Base-by-base conservation (phyloP, 75 land plant genomes). In the Cryptomeria japonica region DNA sequence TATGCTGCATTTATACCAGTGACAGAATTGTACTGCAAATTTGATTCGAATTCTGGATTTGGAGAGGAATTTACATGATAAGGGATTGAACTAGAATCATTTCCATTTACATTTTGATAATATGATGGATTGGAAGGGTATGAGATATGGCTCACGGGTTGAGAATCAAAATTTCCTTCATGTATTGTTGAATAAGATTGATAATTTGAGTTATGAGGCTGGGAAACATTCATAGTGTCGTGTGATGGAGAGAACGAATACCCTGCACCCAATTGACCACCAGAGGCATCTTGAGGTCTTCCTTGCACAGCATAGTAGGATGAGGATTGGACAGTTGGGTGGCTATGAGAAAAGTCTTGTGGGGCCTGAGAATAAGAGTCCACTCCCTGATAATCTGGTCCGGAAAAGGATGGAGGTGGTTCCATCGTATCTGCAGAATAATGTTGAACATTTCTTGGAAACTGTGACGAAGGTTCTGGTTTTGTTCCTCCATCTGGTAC, bases 171-270 rank as follows among this genome's bases (percentile, higher is more conserved):
- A 85, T 86, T 91, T 86, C 93, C 93, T 14, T 95, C 95, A 14
- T 90, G 49, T 32, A 94, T 90, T 87, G 89, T 90, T n/a, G 96
- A 93, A 46, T 92, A 95, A 80, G 96, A 90, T 49, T 90, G 94
- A 87, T 92, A 91, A 90, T 92, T 89, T 5, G 92, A 87, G 42
- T 92, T 91, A 25, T 22, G 32, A 56, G 19, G 68, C 39, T 31
- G 58, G 41, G 58, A 47, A 34, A 38, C 1, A 51, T 32, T 85
- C 37, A 55, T 36, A 28, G n/a, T 85, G 39, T 85, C 86, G 56
- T 85, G 86, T 53, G 86, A 85, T 22, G 68, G 22, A 53, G 58
- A 5, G 3, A 47, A 85, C 32, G 41, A 19, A 85, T 85, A 85
- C 18, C 53, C 58, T 56, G 86, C 38, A 85, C 86, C 86, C 64